Evolutionary conservation across 306 rosid genomes (phyloP).

Genomic region (Hylodesmum podocarpum): DNA sequence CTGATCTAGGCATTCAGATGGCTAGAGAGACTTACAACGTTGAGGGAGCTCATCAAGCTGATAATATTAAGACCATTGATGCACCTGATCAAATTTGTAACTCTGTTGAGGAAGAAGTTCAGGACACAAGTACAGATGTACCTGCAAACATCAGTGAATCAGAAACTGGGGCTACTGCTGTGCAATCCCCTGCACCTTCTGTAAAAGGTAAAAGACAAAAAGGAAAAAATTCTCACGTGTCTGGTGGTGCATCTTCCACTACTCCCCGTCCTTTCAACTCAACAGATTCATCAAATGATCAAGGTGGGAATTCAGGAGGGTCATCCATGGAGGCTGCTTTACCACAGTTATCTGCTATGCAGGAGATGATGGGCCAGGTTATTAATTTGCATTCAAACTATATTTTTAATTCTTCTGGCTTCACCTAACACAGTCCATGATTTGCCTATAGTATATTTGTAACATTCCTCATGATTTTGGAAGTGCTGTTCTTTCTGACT

Average conservation of each 20-base stretch:
- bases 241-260: slow-evolving; percentile 48
- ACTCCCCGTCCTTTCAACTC: slow-evolving; percentile 53
- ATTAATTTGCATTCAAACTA: slow-evolving; percentile 18
- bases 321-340: slow-evolving; percentile 47
- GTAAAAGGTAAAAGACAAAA: slow-evolving; percentile 56
- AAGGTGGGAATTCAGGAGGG: slow-evolving; percentile 44
- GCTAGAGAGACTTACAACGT: slow-evolving; percentile 49
- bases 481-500: slow-evolving; percentile 10
- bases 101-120: slow-evolving; percentile 41
- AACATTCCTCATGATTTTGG: not conserved
- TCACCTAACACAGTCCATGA: slow-evolving; percentile 7
- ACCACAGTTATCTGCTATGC: slow-evolving; percentile 56
- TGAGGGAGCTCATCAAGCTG: slow-evolving; percentile 43
- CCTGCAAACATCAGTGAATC: slow-evolving; percentile 42
- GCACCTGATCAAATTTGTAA: slow-evolving; percentile 31
- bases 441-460: slow-evolving; percentile 7
- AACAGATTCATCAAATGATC: slow-evolving; percentile 47
- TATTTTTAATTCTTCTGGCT: not conserved
- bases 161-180: slow-evolving; percentile 37
- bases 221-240: slow-evolving; percentile 53
- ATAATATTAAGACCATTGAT: slow-evolving; percentile 30
- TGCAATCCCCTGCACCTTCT: slow-evolving; percentile 48
- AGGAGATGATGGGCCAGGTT: slow-evolving; percentile 66
- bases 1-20: slow-evolving; percentile 63
- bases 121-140: slow-evolving; percentile 42